Base-by-base conservation (phyloP, 495 filamentous ascomycete species). In the Annulohypoxylon stygium region DNA sequence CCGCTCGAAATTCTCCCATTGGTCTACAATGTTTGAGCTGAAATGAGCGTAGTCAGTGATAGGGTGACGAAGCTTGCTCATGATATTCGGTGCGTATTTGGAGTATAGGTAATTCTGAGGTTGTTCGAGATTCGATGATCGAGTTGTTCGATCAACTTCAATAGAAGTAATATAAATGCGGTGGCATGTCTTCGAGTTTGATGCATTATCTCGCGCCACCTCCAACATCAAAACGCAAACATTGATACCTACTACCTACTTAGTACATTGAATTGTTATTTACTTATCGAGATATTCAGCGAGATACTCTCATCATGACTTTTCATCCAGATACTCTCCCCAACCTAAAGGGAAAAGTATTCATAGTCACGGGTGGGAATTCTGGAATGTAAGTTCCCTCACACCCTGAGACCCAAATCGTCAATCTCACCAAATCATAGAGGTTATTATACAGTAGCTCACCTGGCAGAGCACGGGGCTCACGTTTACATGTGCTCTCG, bases 401-500 rank as follows among this genome's bases (percentile, higher is more conserved):
- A 58, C 57, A 11, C 55, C 41, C 57, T 11, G 25, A 48, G 68
- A 16, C n/a, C 43, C 57, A n/a, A 70, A 55, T 65, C 37, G 33
- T 63, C 61, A 23, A 76, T 68, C 58, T 73, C 51, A 25, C 69
- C 67, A 43, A 73, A 73, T 50, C 25, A 57, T 45, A 79, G 77
- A 64, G 77, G 81, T 23, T 83, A 83, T 43, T 61, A 78, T 47
- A 85, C 82, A 23, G 79, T 78, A 20, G 70, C 78, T 20, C 78
- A 78, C 4, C 76, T 85, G 37, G 82, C 82, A 55, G 50, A 75
- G 33, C 82, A 81, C 43, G 79, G 80, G 54, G 83, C 79, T 23
- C 78, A 81, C 50, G 82, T 86, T 39, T 85, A 85, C 71, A 76
- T 85, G 61, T 75, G 81, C 20, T 76, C 80, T 12, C 78, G 84